These are phyloP conservation scores for Blastobotrys buckinghamii DNA, from an alignment of 1,139 yeast genomes.

Conservation along the genomic window DNA sequence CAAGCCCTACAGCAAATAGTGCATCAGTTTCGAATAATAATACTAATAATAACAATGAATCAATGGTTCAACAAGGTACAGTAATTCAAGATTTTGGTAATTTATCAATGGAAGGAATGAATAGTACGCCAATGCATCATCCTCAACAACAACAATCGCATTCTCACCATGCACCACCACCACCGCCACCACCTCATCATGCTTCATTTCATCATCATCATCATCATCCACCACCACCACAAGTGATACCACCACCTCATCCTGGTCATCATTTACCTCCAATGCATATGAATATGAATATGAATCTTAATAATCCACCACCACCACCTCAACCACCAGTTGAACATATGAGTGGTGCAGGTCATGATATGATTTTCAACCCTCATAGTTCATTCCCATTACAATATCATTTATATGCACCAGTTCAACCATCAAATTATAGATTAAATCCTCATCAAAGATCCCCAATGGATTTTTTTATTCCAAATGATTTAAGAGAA, in stretches of 20 bases:
- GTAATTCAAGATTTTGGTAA: slow-evolving; percentile 12
- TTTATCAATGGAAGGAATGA: slow-evolving; percentile 8
- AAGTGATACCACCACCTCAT: slow-evolving; percentile 9
- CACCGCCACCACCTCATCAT: slow-evolving; percentile 3
- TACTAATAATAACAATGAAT: neutral
- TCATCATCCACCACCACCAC: slow-evolving; percentile 12
- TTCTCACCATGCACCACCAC: neutral
- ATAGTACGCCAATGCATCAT: neutral
- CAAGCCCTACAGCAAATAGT: neutral
- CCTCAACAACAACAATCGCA: neutral
- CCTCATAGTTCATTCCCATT: slow-evolving; percentile 46
- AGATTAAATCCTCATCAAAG: slow-evolving; percentile 55
- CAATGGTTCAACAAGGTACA: slow-evolving; percentile 1
- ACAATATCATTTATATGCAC: slow-evolving; percentile 87
- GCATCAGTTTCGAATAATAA: neutral
- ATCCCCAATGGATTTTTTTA: slow-evolving; percentile 60
- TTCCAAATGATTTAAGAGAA: slow-evolving; percentile 69
- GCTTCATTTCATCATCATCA: neutral
- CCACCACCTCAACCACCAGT: slow-evolving; percentile 15
- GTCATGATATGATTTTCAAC: slow-evolving; percentile 21
- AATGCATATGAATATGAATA: slow-evolving; percentile 6
- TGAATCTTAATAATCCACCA: slow-evolving; percentile 3
- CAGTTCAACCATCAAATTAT: slow-evolving; percentile 54
- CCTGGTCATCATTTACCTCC: slow-evolving; percentile 11
- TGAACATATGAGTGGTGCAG: slow-evolving; percentile 11